These are phyloP conservation scores for Neurospora sp. DNA, from an alignment of 495 filamentous ascomycete genomes.

Conservation along the genomic window DNA sequence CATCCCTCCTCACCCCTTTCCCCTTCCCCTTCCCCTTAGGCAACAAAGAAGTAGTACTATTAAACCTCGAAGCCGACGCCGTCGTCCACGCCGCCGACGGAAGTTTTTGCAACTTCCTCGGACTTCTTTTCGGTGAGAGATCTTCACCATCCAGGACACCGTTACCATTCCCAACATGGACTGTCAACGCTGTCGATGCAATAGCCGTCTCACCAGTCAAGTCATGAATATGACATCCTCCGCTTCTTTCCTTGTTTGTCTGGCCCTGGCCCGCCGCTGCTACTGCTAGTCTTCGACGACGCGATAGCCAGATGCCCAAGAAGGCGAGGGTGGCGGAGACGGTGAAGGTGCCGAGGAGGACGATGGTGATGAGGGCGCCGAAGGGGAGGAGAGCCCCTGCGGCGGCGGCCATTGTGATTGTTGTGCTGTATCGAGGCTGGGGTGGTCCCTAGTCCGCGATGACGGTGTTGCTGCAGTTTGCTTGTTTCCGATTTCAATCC, in stretches of 20 bases:
- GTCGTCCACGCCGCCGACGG: not conserved
- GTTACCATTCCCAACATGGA: not conserved
- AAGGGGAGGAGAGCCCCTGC: constrained; percentile 1
- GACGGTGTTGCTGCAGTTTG: not conserved
- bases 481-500: not conserved
- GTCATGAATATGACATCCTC: not conserved
- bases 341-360: constrained; percentile 7
- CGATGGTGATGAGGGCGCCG: constrained; percentile 6
- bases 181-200: not conserved
- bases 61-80: not conserved
- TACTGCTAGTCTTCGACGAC: constrained; percentile 1
- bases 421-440: not conserved
- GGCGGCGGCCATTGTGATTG: not conserved
- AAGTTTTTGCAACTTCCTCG: constrained; percentile 2
- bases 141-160: not conserved
- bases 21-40: not conserved
- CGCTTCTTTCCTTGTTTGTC: not conserved
- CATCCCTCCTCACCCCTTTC: not conserved
- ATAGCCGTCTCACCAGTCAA: not conserved
- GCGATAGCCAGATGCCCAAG: constrained; percentile 8
- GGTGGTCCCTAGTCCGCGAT: not conserved
- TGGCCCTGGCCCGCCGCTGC: not conserved
- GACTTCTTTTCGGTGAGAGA: not conserved
- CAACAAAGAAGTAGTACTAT: constrained; percentile 5
- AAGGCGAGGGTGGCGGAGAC: not conserved